These are phyloP conservation scores for Schwanniomyces occidentalis DNA, from an alignment of 805 yeast species.

Conservation along the genomic window DNA sequence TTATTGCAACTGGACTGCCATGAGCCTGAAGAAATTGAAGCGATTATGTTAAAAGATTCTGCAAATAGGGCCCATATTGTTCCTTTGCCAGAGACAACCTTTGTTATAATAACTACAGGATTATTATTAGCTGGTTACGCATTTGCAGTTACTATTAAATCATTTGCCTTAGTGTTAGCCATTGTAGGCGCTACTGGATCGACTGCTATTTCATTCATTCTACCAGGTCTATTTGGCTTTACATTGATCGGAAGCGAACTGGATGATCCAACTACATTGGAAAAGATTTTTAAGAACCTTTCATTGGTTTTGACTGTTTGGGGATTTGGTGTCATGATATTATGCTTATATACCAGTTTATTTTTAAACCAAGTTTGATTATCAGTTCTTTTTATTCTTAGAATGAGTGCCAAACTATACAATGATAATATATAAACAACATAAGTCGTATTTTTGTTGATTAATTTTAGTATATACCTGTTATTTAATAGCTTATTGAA, in stretches of 20 bases:
- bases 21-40: not conserved
- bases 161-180: slow-evolving; percentile 80
- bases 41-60: no score
- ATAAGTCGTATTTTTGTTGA: no score
- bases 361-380: slow-evolving; percentile 1
- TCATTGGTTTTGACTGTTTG: slow-evolving; percentile 60
- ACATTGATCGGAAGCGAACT: slow-evolving; percentile 59
- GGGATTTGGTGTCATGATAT: slow-evolving; percentile 70
- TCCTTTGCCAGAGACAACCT: slow-evolving; percentile 27
- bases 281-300: slow-evolving; percentile 38
- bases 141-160: slow-evolving; percentile 64
- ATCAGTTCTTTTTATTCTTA: no score
- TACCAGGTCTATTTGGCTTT: slow-evolving; percentile 87
- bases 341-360: slow-evolving; percentile 46
- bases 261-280: slow-evolving; percentile 23
- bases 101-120: slow-evolving; percentile 26
- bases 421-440: no score
- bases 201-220: slow-evolving; percentile 84
- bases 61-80: slow-evolving; percentile 17
- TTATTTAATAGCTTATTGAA: no score
- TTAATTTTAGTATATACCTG: no score
- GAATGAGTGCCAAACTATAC: no score
- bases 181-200: slow-evolving; percentile 94
- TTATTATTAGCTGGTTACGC: slow-evolving; percentile 55
- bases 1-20: not conserved